phyloP scores from a whole-genome alignment of 2,329 filamentous ascomycete species.

The Graphilbum fragrans region DNA sequence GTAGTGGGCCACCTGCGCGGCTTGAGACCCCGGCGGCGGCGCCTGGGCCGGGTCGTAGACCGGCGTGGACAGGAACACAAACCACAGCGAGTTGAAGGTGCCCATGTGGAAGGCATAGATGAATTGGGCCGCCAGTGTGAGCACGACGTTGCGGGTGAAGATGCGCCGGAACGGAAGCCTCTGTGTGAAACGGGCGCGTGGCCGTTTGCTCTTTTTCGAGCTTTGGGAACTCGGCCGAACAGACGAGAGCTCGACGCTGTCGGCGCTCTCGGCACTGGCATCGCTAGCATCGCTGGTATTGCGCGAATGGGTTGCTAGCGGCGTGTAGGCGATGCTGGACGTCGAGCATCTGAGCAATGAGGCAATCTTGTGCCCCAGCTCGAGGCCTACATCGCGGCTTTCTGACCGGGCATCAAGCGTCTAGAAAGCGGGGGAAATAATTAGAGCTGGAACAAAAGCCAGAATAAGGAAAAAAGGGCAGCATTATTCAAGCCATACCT shows the following conservation, averaged over 20 bases:
- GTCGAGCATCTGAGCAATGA: constrained; percentile 15
- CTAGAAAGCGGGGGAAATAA: constrained; percentile 12
- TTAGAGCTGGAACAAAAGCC: not conserved
- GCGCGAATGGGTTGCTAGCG: constrained; percentile 17
- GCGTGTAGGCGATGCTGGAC: constrained; percentile 18
- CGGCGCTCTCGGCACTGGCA: constrained; percentile 10
- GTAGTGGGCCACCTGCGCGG: constrained; percentile 11
- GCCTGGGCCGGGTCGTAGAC: constrained; percentile 34
- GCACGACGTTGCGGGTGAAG: constrained; percentile 40
- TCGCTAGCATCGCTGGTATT: constrained; percentile 6
- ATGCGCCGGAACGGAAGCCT: constrained; percentile 40
- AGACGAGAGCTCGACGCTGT: constrained; percentile 18
- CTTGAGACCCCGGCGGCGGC: constrained; percentile 7
- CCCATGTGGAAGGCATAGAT: constrained; percentile 62
- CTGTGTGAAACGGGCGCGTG: constrained; percentile 26
- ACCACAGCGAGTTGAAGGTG: constrained; percentile 66
- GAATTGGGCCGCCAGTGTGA: constrained; percentile 52
- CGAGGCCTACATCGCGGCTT: constrained; percentile 31
- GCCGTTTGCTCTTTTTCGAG: not conserved
- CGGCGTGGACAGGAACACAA: constrained; percentile 64
- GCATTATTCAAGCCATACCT: no score
- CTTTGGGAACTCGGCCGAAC: no score
- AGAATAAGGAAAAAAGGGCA: not conserved
- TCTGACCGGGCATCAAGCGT: constrained; percentile 33
- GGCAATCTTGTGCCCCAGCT: constrained; percentile 24